Conservation (phyloP, 345 rosid species). For the Geranium rotundifolium region DNA sequence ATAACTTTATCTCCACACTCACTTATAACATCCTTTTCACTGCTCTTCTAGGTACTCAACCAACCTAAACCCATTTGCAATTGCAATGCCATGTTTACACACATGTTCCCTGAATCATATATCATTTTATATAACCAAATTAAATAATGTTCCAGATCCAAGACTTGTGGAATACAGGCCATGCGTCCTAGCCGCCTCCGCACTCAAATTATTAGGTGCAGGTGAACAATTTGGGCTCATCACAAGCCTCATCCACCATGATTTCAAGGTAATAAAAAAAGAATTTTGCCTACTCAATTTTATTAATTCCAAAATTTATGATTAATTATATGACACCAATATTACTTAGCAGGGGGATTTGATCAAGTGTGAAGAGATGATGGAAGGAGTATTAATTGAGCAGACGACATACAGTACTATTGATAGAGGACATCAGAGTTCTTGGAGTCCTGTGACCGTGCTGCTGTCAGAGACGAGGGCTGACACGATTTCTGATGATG, state of each 20-base stretch:
- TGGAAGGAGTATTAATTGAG: constrained; percentile 17
- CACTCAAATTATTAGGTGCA: constrained; percentile 20
- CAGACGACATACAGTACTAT: constrained; percentile 6
- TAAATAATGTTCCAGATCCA: constrained; percentile 26
- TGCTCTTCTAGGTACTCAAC: constrained; percentile 29
- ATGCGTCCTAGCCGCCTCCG: constrained; percentile 38
- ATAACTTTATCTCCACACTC: constrained; percentile 22
- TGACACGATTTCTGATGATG: constrained; percentile 13
- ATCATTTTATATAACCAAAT: neutral
- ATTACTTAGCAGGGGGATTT: constrained; percentile 6
- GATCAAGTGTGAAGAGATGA: constrained; percentile 22
- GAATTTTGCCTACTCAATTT: too few relatives aligned
- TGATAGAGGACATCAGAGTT: constrained; percentile 6
- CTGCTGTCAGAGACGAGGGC: constrained; percentile 16
- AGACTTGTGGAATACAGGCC: constrained; percentile 37
- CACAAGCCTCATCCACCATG: constrained; percentile 14
- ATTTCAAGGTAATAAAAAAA: constrained; percentile 23
- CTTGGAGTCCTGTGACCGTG: constrained; percentile 54
- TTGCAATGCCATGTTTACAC: too few relatives aligned
- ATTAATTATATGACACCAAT: neutral
- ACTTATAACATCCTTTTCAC: constrained; percentile 32
- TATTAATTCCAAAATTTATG: neutral
- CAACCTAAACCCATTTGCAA: neutral
- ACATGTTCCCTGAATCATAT: too few relatives aligned
- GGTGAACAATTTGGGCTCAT: constrained; percentile 14